Evolutionary conservation across 2,329 filamentous ascomycete species (phyloP), one percentile per base, ranked within the genome.

Genomic region (Ascochyta clinopodiicola): DNA sequence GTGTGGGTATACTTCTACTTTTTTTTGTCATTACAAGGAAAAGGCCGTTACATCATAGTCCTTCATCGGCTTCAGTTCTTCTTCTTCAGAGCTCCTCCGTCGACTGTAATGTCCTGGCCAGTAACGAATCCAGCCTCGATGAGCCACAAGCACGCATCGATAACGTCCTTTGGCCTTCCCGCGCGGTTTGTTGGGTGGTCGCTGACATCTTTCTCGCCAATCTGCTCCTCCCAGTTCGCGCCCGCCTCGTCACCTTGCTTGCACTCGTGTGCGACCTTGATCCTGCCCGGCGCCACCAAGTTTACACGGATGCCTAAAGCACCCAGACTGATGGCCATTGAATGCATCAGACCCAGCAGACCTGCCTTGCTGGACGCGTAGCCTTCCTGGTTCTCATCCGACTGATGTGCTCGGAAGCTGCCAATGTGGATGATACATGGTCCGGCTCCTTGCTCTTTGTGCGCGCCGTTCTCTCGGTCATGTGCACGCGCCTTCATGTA

Each of bases 291-390:
- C 5, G 79, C 76, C 29, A 81, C 72, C n/a, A 78, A 62, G 54
- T 82, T 84, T 25, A 81, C 79, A 2, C 80, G 72, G 34, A 84
- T 77, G 2, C 77, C 75, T 27, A 78, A 68, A 24, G 70, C 67
- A 5, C 75, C 76, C 29, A 83, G 66, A 44, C 76, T 79, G 31
- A 81, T 78, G 12, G 80, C 77, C 78, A 83, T 78, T 25, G 77
- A 77, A 59, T 83, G 81, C 67, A 79, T 81, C 54, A 84, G 59
- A 0, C 82, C 81, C 10, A 83, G 65, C 44, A 84, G 68, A 0
- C 81, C 82, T 3, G 81, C 79, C 68, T 84, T 84, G 10, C 78
- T 81, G 0, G 81, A 75, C 17, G 80, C 81, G 63, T 83, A 82
- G 2, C 79, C 79, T 58, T 81, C 79, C 59, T 80, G 79, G 61